Evolutionary conservation across 1,139 yeast genomes (phyloP).

Genomic region (Yamadazyma triangularis): DNA sequence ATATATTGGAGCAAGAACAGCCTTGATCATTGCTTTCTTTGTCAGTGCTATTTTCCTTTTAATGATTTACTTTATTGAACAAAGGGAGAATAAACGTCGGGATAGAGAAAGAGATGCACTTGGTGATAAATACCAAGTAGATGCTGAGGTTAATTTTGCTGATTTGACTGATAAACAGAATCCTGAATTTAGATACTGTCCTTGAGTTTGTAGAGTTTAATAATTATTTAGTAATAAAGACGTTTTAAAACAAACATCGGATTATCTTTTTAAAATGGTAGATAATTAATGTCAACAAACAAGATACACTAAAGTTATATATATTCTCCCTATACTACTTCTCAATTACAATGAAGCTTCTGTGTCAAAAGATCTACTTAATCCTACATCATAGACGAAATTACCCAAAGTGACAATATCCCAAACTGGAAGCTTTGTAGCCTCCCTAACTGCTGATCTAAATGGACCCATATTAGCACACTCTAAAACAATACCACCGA

Average conservation of each 20-base stretch:
- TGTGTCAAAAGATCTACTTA: slow-evolving; percentile 6
- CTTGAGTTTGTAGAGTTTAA: slow-evolving; percentile 1
- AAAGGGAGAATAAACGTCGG: slow-evolving; percentile 6
- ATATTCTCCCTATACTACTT: not conserved
- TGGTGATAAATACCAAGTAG: too few species aligned
- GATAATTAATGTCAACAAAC: too few species aligned
- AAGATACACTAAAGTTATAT: not conserved
- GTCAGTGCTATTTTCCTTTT: slow-evolving; percentile 1
- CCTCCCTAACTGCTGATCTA: slow-evolving; percentile 14
- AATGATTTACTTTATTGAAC: slow-evolving; percentile 3
- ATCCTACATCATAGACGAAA: slow-evolving; percentile 9
- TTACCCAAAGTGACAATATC: slow-evolving; percentile 17
- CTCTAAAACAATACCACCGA: slow-evolving; percentile 22
- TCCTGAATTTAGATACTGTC: slow-evolving; percentile 3
- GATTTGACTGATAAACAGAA: slow-evolving; percentile 7
- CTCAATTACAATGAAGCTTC: too few species aligned
- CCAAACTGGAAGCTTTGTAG: slow-evolving; percentile 16
- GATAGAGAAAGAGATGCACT: too few species aligned
- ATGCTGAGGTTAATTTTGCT: slow-evolving; percentile 1
- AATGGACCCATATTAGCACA: slow-evolving; percentile 25
- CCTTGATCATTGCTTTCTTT: slow-evolving; percentile 9
- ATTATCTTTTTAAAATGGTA: too few species aligned
- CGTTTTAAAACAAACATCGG: too few species aligned
- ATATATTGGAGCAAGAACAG: slow-evolving; percentile 31
- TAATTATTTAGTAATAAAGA: not conserved